Conservation (phyloP, 1,139 yeast genomes). For the Yarrowia galli region DNA sequence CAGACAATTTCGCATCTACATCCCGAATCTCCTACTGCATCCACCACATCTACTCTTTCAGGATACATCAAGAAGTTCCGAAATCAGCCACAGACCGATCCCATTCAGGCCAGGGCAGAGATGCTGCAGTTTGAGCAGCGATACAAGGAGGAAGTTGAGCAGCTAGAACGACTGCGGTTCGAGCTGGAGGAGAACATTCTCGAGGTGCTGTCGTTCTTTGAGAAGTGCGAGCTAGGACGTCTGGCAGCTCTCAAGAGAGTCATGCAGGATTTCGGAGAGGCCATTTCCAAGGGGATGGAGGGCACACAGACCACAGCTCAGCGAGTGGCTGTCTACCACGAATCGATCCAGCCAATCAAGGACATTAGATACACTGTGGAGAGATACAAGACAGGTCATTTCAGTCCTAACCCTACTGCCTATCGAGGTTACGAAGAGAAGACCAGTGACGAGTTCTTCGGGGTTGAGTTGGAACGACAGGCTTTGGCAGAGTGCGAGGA, state of each 20-base stretch:
- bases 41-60: constrained; percentile 10
- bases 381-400: constrained; percentile 71
- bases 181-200: constrained; percentile 71
- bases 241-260: constrained; percentile 71
- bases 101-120: constrained; percentile 41
- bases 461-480: constrained; percentile 65
- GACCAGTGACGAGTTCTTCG: constrained; percentile 76
- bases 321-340: constrained; percentile 62
- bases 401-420: constrained; percentile 70
- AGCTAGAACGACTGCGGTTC: constrained; percentile 70
- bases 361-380: constrained; percentile 69
- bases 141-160: constrained; percentile 62
- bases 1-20: constrained; percentile 1
- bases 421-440: constrained; percentile 71
- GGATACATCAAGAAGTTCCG: constrained; percentile 31
- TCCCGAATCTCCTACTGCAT: constrained; percentile 9
- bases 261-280: constrained; percentile 66
- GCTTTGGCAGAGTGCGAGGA: constrained; percentile 19
- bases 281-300: constrained; percentile 55
- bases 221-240: constrained; percentile 78
- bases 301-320: constrained; percentile 51
- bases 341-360: constrained; percentile 64
- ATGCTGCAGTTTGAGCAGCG: constrained; percentile 58
- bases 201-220: constrained; percentile 73
- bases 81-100: constrained; percentile 27